Percentiles rank a stretch among this genome's conserved stretches.
These are phyloP conservation scores for Leccinum pallidistipes DNA, from an alignment of 1,284 basidiomycete species.

Conservation along the genomic window DNA sequence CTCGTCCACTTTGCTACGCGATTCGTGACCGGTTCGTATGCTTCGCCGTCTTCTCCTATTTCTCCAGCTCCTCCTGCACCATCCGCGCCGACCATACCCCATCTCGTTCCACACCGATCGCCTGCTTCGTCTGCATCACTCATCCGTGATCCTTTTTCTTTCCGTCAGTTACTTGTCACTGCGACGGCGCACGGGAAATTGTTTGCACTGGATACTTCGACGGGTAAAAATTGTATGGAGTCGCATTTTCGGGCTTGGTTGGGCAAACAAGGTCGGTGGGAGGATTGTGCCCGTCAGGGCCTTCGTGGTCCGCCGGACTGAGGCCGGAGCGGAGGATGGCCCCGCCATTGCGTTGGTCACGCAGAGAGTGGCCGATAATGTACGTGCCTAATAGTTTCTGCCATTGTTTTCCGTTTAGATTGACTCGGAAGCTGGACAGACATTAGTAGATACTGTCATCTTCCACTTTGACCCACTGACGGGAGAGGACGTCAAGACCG, in stretches of 20 bases:
- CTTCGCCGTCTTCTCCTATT: slow-evolving; percentile 33
- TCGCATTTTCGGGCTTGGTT: slow-evolving; percentile 64
- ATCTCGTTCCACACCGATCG: slow-evolving; percentile 15
- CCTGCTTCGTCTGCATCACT: slow-evolving; percentile 40
- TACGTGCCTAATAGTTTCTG: slow-evolving; percentile 35
- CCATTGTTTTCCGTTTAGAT: background rate
- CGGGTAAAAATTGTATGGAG: slow-evolving; percentile 77
- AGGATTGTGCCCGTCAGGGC: slow-evolving; percentile 57
- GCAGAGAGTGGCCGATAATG: slow-evolving; percentile 60
- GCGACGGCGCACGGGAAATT: slow-evolving; percentile 77
- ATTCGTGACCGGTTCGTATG: slow-evolving; percentile 72
- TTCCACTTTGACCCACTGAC: slow-evolving; percentile 82
- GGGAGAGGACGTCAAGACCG: slow-evolving; percentile 53
- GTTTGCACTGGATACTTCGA: slow-evolving; percentile 81
- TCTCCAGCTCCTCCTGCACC: slow-evolving; percentile 30
- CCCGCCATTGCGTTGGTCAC: slow-evolving; percentile 61
- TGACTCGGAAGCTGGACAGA: slow-evolving; percentile 21
- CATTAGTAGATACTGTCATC: slow-evolving; percentile 64
- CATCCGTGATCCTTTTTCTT: slow-evolving; percentile 81
- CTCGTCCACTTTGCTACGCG: slow-evolving; percentile 66
- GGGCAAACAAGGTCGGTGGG: slow-evolving; percentile 57
- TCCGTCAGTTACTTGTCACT: slow-evolving; percentile 80
- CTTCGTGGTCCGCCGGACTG: slow-evolving; percentile 21
- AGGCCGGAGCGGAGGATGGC: background rate
- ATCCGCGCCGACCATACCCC: slow-evolving; percentile 37